A percentile compares a stretch with the other conserved stretches of the same genome.
phyloP scores from a whole-genome alignment of 768 basidiomycete species.

The Termitomyces sp. region DNA sequence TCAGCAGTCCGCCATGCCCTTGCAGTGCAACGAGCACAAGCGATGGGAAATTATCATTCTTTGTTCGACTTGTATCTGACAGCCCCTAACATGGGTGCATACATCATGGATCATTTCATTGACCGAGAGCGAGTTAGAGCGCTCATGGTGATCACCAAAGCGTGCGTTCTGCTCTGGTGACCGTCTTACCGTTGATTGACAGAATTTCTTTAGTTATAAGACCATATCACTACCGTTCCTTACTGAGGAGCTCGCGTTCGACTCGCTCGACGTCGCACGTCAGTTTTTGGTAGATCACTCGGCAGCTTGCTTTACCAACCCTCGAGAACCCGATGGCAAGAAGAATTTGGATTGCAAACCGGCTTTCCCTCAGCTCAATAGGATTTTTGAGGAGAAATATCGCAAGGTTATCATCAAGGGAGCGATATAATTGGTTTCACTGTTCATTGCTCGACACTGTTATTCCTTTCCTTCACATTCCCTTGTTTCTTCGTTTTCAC shows the following conservation, averaged over 20 bases:
- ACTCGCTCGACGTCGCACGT: constrained; percentile 52
- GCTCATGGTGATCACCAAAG: constrained; percentile 85
- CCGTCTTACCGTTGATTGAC: neutral
- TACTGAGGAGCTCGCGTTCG: constrained; percentile 80
- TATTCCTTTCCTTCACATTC: constrained; percentile 14
- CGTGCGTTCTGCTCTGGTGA: constrained; percentile 48
- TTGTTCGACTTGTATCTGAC: constrained; percentile 80
- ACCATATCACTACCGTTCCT: constrained; percentile 75
- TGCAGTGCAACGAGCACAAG: constrained; percentile 79
- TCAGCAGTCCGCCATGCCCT: constrained; percentile 84
- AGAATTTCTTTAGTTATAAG: constrained; percentile 56
- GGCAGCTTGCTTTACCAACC: constrained; percentile 62
- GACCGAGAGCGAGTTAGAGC: constrained; percentile 85
- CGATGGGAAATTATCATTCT: constrained; percentile 91
- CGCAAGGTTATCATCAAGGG: constrained; percentile 88
- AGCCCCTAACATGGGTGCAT: constrained; percentile 96
- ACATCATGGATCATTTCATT: constrained; percentile 99
- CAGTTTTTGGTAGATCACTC: constrained; percentile 69
- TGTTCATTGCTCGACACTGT: neutral
- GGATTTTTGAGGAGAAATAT: constrained; percentile 75
- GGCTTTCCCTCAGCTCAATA: constrained; percentile 47
- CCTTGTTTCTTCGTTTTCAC: constrained; percentile 16
- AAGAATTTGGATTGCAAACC: constrained; percentile 71
- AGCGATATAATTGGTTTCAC: constrained; percentile 55
- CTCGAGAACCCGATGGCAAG: constrained; percentile 52